Base-by-base conservation (phyloP, 352 stramenopile species). In the Phytophthora nicotianae region DNA sequence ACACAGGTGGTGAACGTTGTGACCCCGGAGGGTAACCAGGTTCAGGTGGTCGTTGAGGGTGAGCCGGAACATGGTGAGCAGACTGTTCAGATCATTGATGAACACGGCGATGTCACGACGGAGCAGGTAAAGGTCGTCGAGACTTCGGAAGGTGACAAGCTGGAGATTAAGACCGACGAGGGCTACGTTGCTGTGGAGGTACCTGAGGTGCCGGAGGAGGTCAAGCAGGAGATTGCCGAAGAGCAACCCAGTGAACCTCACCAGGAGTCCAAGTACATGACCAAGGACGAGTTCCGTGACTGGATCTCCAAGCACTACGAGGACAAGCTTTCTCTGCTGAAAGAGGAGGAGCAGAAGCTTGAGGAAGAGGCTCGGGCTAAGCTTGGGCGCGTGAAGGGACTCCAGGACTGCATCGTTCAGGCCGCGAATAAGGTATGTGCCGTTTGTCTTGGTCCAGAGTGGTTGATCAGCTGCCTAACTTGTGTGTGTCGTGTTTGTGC, bases 321-420 rank as follows among this genome's bases (percentile, higher is more conserved):
- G 4, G 23, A 65, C n/a, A 56, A 74, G 37, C 33, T 58, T 4
- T 27, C 56, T n/a, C 29, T 29, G 19, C 23, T 83, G 14, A 37
- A 52, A 26, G 10, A 45, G n/a, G n/a, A 50, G n/a, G 54, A 58
- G 23, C 9, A 72, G 20, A 61, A 72, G 3, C 37, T 60, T 1
- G 62, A 58, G 17, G 59, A 50, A 0, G 53, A 77, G 29, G 72
- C 63, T 0, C 41, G 69, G 11, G 47, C 52, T 3, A 59, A 80
- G 14, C 24, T 37, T 2, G 20, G 19, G 8, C 72, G 72, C 24
- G 58, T 74, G 4, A 52, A 78, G 55, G 9, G 11, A 6, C 56
- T 86, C 1, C 57, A 79, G 40, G 74, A 83, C 47, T 86, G 76
- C 58, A 81, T 86, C 47, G 53, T 75, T 32, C 65, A 71, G 37